These are phyloP conservation scores for Cladophialophora immunda DNA, from an alignment of 2,329 filamentous ascomycete genomes.

Conservation along the genomic window DNA sequence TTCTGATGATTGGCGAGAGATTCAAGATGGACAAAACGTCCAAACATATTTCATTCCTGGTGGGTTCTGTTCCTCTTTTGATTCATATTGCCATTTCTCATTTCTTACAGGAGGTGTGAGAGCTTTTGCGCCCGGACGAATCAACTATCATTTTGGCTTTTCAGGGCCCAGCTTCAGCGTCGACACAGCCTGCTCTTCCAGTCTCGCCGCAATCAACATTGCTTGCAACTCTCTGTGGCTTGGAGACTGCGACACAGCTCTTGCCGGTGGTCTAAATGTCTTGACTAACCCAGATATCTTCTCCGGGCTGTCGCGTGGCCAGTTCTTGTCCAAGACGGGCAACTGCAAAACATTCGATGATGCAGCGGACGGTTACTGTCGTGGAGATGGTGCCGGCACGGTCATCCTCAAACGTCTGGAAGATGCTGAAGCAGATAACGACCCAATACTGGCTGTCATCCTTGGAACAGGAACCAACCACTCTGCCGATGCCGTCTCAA, in stretches of 20 bases:
- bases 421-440: conserved; percentile 61
- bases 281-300: conserved; percentile 62
- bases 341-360: conserved; percentile 61
- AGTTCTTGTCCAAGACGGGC: conserved; percentile 53
- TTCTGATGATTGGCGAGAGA: conserved; percentile 42
- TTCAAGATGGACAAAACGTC: conserved; percentile 40
- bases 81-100: background rate
- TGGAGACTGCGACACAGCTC: conserved; percentile 75
- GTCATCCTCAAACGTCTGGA: conserved; percentile 62
- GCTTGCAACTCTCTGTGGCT: conserved; percentile 72
- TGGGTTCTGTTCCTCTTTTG: background rate
- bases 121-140: conserved; percentile 42
- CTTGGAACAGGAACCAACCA: conserved; percentile 55
- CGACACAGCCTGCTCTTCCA: conserved; percentile 75
- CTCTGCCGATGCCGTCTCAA: conserved; percentile 53
- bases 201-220: conserved; percentile 69
- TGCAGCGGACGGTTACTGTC: conserved; percentile 63
- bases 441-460: conserved; percentile 56
- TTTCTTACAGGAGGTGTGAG: conserved; percentile 33
- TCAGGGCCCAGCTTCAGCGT: conserved; percentile 70
- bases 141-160: conserved; percentile 74
- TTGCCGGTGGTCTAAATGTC: conserved; percentile 75
- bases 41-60: conserved; percentile 42
- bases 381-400: conserved; percentile 59
- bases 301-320: conserved; percentile 47